Conservation (phyloP, 768 basidiomycete genomes). For the Mycena belliarum region DNA sequence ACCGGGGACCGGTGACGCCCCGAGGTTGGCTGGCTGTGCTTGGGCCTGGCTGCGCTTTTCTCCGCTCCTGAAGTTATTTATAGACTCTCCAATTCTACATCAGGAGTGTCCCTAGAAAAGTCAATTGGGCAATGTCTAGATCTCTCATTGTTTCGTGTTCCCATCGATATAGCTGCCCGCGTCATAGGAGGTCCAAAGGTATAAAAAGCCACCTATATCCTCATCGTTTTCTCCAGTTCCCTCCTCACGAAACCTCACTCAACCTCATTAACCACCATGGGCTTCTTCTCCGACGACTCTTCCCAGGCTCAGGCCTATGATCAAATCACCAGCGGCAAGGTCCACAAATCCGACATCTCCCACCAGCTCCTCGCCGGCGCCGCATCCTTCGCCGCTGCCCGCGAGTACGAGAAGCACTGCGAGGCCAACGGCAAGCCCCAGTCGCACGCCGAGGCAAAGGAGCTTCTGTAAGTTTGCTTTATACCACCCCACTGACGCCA, state of each 20-base stretch:
- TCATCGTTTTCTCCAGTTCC: neutral
- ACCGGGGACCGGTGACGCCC: no score
- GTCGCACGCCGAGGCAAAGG: conserved; percentile 49
- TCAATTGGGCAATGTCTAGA: no score
- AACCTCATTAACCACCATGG: conserved; percentile 13
- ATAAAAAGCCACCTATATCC: no score
- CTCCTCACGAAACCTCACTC: neutral
- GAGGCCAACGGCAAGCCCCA: conserved; percentile 43
- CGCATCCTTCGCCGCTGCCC: conserved; percentile 41
- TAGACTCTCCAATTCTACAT: no score
- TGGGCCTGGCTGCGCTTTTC: no score
- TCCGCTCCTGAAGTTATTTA: no score
- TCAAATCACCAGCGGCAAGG: conserved; percentile 25
- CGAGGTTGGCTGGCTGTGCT: no score
- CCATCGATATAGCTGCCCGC: no score
- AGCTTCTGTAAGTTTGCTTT: conserved; percentile 34
- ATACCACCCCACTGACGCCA: neutral
- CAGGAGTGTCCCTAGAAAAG: no score
- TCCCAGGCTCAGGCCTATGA: conserved; percentile 25
- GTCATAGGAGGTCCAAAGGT: no score
- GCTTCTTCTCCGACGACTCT: conserved; percentile 22
- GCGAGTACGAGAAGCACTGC: conserved; percentile 33
- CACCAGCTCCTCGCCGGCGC: conserved; percentile 59
- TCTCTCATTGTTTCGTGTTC: no score
- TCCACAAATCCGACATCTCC: conserved; percentile 48